Evolutionary conservation across 1,139 yeast species (phyloP).

Genomic region (Magnusiomyces tetraspermus): DNA sequence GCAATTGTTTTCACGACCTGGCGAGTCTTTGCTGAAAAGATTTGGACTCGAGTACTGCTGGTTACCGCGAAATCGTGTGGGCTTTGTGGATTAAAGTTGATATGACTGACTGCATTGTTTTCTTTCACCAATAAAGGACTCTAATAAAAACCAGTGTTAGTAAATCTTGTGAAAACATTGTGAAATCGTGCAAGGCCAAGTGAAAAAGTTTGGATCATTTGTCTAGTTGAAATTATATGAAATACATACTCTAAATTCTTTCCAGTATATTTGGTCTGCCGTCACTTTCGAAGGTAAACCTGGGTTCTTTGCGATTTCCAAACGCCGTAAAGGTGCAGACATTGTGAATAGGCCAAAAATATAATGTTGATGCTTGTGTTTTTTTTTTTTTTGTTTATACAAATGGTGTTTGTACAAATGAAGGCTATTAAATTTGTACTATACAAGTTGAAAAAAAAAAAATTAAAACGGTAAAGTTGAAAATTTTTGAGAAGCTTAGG

Average conservation of each 20-base stretch:
- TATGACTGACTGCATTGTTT: conserved; percentile 81
- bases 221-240: too few relatives aligned
- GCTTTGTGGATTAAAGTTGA: conserved; percentile 73
- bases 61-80: conserved; percentile 95
- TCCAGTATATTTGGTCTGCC: conserved; percentile 93
- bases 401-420: too few relatives aligned
- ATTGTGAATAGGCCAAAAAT: too few relatives aligned
- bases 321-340: conserved; percentile 71
- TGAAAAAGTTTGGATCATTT: not conserved
- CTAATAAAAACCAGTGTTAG: conserved; percentile 8
- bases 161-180: not conserved
- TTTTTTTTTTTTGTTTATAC: too few relatives aligned
- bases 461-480: too few relatives aligned
- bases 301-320: conserved; percentile 63
- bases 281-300: conserved; percentile 77
- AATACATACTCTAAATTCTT: conserved; percentile 45
- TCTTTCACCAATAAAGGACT: conserved; percentile 88
- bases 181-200: not conserved
- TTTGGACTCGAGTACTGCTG: conserved; percentile 82
- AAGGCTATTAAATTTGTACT: too few relatives aligned
- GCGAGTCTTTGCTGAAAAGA: conserved; percentile 85
- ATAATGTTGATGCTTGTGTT: too few relatives aligned
- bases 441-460: not conserved
- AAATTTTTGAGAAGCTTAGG: not conserved
- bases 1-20: conserved; percentile 85